Conservation (phyloP, 1,139 yeast genomes). For the Protomyces macrosporus region DNA sequence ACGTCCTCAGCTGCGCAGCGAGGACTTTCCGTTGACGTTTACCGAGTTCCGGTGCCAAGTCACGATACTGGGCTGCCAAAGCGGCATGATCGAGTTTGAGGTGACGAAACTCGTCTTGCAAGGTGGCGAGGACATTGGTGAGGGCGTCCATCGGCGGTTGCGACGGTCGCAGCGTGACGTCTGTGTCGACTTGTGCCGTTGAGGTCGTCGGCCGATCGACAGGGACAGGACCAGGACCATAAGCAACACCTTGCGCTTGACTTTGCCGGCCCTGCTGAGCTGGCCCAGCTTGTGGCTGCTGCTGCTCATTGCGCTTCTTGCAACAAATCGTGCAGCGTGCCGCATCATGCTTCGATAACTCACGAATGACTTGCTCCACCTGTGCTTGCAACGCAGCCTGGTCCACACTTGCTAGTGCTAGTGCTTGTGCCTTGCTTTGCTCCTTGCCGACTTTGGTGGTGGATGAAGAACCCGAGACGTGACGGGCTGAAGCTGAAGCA, state of each 20-base stretch:
- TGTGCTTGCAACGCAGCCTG: conserved; percentile 15
- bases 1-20: conserved; percentile 33
- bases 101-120: conserved; percentile 35
- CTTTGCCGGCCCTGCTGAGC: neutral
- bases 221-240: neutral
- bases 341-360: conserved; percentile 29
- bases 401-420: neutral
- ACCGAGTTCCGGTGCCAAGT: conserved; percentile 35
- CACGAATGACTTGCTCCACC: conserved; percentile 28
- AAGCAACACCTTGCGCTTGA: neutral
- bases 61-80: conserved; percentile 35
- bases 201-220: neutral
- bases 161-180: conserved; percentile 37
- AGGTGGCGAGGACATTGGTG: conserved; percentile 33
- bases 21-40: conserved; percentile 34
- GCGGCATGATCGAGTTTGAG: conserved; percentile 33
- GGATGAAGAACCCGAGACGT: neutral
- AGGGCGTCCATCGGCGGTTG: conserved; percentile 37
- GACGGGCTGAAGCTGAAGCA: neutral
- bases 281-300: neutral
- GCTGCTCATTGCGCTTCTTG: conserved; percentile 9
- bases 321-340: conserved; percentile 32
- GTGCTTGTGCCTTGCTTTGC: neutral
- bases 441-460: conserved; percentile 6
- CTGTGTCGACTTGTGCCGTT: conserved; percentile 32